phyloP scores from a whole-genome alignment of 805 yeast genomes.

The Candida multigemmis region DNA sequence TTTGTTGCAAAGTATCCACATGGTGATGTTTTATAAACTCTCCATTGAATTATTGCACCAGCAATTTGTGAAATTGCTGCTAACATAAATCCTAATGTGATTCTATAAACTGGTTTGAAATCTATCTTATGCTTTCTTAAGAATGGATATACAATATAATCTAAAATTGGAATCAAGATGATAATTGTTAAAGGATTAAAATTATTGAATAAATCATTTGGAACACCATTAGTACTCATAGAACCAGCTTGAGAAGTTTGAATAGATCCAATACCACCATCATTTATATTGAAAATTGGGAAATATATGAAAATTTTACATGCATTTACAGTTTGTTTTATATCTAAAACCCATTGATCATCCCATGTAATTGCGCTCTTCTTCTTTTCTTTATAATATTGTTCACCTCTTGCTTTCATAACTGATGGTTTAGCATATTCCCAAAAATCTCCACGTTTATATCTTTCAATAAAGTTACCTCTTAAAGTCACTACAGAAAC shows the following conservation, averaged over 20 bases:
- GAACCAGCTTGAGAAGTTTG: slow-evolving; percentile 48
- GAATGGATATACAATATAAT: slow-evolving; percentile 37
- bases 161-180: slow-evolving; percentile 42
- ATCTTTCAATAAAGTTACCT: slow-evolving; percentile 34
- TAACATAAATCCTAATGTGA: slow-evolving; percentile 37
- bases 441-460: slow-evolving; percentile 34
- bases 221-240: slow-evolving; percentile 44
- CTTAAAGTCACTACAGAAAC: slow-evolving; percentile 33
- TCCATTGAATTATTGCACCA: slow-evolving; percentile 42
- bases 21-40: slow-evolving; percentile 39
- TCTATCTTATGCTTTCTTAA: slow-evolving; percentile 32
- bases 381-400: slow-evolving; percentile 22
- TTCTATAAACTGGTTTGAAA: slow-evolving; percentile 36
- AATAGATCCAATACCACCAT: slow-evolving; percentile 39
- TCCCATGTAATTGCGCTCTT: slow-evolving; percentile 24
- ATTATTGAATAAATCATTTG: slow-evolving; percentile 46
- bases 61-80: slow-evolving; percentile 39
- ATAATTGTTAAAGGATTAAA: slow-evolving; percentile 49
- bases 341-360: slow-evolving; percentile 40
- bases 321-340: slow-evolving; percentile 32
- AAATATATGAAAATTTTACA: slow-evolving; percentile 38
- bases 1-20: slow-evolving; percentile 40
- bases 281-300: slow-evolving; percentile 29
- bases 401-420: slow-evolving; percentile 35
- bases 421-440: slow-evolving; percentile 37